Evolutionary conservation across 83 land plant species (phyloP), one percentile per base, ranked within the genome.

Genomic region (Diphasiastrum complanatum): DNA sequence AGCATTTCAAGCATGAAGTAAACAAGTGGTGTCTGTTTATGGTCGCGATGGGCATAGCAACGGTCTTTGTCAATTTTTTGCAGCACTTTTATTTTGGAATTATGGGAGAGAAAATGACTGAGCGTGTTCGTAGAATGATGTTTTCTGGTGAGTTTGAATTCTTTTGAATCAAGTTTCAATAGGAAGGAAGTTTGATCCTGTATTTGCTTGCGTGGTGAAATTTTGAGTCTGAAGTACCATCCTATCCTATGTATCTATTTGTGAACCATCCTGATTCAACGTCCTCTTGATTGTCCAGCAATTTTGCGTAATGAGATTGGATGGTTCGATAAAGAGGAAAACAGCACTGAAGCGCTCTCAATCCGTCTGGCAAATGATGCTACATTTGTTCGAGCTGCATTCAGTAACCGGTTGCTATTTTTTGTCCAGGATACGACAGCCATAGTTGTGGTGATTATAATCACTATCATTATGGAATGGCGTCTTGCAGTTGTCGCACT

Each of bases 71-170:
- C 6, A 93, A 93, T 48, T 93, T 93, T 67, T 58, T 93, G 69
- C 99, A 93, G 70, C 99, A 93, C 51, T 93, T 93, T 72, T 93
- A 93, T 68, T 93, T 93, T 67, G 99, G 99, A 22, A 93, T 93
- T 18, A 93, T 93, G 99, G 99, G 99, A 41, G 99, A 93, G 66
- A 93, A 93, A 60, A 93, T 93, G 99, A 93, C 99, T 27, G 99
- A 93, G 56, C 84, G 99, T 32, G 83, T 93, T 32, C 73, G 99
- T 27, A 81, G 99, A 63, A 84, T 93, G 86, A 93, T 93, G 99
- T 93, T 93, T 72, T 93, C 99, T 78, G 99, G 99, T 93, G 32
- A 28, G 5, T 64, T 35, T 34, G n/a, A n/a, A n/a, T n/a, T n/a
- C n/a, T n/a, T n/a, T n/a, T n/a, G n/a, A n/a, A n/a, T n/a, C n/a